A percentile compares a stretch with the other conserved stretches of the same genome.
phyloP scores from a whole-genome alignment of 1,139 yeast species.

The Pichia sorboxylosa region DNA sequence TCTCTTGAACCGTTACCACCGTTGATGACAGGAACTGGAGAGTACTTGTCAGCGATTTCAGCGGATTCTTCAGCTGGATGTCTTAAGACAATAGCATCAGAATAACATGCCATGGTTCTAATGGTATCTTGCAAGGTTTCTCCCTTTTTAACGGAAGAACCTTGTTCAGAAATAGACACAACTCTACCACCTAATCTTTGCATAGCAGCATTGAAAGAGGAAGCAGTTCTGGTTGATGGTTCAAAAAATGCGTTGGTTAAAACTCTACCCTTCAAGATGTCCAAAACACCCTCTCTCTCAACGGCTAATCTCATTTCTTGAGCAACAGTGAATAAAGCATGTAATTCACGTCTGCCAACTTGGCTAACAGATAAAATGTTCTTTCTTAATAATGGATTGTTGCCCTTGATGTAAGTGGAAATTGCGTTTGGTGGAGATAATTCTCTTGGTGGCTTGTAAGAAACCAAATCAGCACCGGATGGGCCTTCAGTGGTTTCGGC shows the following conservation, averaged over 20 bases:
- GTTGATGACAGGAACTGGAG: conserved; percentile 93
- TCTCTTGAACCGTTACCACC: conserved; percentile 98
- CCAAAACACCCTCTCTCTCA: conserved; percentile 91
- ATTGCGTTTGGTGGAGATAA: conserved; percentile 71
- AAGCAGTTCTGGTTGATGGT: conserved; percentile 93
- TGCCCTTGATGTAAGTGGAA: conserved; percentile 59
- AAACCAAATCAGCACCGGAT: conserved; percentile 60
- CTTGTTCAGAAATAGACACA: conserved; percentile 69
- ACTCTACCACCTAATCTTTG: conserved; percentile 99
- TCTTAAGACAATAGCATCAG: conserved; percentile 94
- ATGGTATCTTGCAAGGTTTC: conserved; percentile 96
- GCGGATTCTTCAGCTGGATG: conserved; percentile 92
- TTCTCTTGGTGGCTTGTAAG: conserved; percentile 60
- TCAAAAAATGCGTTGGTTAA: conserved; percentile 94
- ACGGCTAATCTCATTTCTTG: conserved; percentile 97
- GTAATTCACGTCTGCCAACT: conserved; percentile 78
- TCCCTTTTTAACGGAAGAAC: conserved; percentile 94
- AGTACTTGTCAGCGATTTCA: conserved; percentile 87
- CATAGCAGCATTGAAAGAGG: conserved; percentile 98
- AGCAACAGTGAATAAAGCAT: conserved; percentile 87
- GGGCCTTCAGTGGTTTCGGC: conserved; percentile 36
- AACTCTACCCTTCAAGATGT: conserved; percentile 79
- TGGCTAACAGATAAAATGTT: conserved; percentile 83
- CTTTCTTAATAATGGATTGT: conserved; percentile 82
- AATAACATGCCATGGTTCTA: conserved; percentile 86